Evolutionary conservation across 106 monocot genomes (phyloP).

Genomic region (Dioscorea alata): DNA sequence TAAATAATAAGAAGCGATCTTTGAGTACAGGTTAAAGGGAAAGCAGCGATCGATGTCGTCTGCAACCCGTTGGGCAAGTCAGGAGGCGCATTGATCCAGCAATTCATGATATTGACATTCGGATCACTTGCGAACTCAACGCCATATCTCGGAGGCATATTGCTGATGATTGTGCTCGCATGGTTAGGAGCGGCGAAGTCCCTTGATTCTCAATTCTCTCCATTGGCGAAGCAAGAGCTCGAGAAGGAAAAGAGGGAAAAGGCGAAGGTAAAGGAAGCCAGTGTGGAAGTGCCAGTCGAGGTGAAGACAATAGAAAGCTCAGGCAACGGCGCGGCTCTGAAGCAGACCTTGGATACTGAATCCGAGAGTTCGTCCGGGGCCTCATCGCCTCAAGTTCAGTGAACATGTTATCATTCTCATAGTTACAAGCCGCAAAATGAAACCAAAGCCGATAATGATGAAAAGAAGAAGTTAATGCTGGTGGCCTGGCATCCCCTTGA

Average conservation of each 20-base stretch:
- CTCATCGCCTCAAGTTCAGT: conserved; percentile 1
- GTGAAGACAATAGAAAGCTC: conserved; percentile 5
- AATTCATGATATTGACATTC: conserved; percentile 96
- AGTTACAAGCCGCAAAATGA: neutral
- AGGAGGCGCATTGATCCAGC: conserved; percentile 92
- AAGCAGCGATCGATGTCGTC: conserved; percentile 96
- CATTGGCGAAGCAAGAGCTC: conserved; percentile 84
- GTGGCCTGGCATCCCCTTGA: neutral
- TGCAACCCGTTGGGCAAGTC: conserved; percentile 99
- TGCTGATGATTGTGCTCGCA: conserved; percentile 84
- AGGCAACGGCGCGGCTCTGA: conserved; percentile 28
- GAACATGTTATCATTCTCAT: neutral
- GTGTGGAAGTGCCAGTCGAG: neutral
- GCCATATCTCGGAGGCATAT: conserved; percentile 94
- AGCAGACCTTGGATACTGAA: conserved; percentile 20
- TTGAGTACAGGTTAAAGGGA: conserved; percentile 73
- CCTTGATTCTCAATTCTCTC: conserved; percentile 88
- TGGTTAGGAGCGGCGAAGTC: conserved; percentile 87
- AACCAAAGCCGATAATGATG: neutral
- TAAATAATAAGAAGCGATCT: neutral
- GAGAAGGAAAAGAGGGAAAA: conserved; percentile 48
- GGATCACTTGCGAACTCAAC: conserved; percentile 96
- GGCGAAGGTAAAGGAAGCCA: conserved; percentile 23
- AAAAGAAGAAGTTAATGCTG: neutral
- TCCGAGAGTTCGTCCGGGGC: conserved; percentile 15